Percentiles rank a stretch among this genome's conserved stretches.
Evolutionary conservation across 1,139 yeast genomes (phyloP).

Genomic region (Geotrichum restrictum): DNA sequence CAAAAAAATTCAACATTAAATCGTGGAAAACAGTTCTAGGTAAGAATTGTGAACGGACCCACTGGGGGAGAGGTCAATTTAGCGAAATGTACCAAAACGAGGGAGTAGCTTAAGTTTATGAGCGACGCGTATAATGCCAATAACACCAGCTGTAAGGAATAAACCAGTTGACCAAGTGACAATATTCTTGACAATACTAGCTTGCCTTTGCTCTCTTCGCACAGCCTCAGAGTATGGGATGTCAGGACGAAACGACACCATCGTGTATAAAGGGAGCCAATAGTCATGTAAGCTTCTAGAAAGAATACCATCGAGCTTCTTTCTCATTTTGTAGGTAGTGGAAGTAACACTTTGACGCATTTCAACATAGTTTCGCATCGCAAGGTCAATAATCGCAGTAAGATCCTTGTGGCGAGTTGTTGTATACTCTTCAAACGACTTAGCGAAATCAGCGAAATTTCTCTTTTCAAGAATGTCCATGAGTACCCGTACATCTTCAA

Average conservation of each 20-base stretch:
- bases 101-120: constrained; percentile 18
- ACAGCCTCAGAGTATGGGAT: constrained; percentile 73
- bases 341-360: constrained; percentile 83
- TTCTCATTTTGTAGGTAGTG: constrained; percentile 58
- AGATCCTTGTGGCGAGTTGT: constrained; percentile 59
- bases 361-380: constrained; percentile 76
- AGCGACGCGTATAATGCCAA: constrained; percentile 5
- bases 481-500: constrained; percentile 77
- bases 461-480: constrained; percentile 51
- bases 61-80: background rate
- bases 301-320: constrained; percentile 61
- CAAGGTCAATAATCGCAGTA: constrained; percentile 69
- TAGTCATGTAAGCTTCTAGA: constrained; percentile 53
- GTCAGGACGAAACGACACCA: constrained; percentile 87
- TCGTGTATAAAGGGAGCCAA: constrained; percentile 87
- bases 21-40: background rate
- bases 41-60: background rate
- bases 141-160: constrained; percentile 10
- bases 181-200: constrained; percentile 32
- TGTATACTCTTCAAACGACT: constrained; percentile 59
- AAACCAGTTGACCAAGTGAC: constrained; percentile 18
- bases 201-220: constrained; percentile 47
- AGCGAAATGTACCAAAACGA: constrained; percentile 2
- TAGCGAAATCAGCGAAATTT: constrained; percentile 41
- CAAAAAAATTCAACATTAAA: background rate